Evolutionary conservation across 345 rosid genomes (phyloP).

Genomic region (Syzygium oleosum): DNA sequence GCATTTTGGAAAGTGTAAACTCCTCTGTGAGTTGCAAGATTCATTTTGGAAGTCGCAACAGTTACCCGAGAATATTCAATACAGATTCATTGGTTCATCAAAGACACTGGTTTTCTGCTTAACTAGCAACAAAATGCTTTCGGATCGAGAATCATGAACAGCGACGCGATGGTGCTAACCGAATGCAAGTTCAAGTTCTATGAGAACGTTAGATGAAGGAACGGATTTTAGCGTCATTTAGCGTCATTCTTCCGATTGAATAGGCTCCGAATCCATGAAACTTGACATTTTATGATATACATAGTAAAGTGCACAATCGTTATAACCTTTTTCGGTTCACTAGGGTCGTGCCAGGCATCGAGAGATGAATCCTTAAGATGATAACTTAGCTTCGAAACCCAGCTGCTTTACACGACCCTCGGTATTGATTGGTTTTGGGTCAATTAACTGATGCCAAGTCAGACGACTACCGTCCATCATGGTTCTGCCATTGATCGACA

Average conservation of each 20-base stretch:
- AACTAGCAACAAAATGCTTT: neutral
- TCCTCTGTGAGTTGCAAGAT: neutral
- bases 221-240: neutral
- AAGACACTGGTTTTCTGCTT: neutral
- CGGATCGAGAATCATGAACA: neutral
- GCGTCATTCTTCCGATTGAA: neutral
- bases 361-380: neutral
- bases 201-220: neutral
- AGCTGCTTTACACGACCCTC: neutral
- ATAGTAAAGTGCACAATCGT: neutral
- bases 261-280: neutral
- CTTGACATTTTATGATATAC: neutral
- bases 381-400: neutral
- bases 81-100: neutral
- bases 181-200: neutral
- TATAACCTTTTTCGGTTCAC: rapidly evolving
- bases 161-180: rapidly evolving
- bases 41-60: neutral
- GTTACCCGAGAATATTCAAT: neutral
- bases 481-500: neutral
- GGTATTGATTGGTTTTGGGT: neutral
- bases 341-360: neutral
- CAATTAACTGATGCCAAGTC: neutral
- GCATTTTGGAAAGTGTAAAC: neutral
- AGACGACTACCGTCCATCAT: neutral